These are phyloP conservation scores for Datisca glomerata DNA, from an alignment of 306 rosid genomes.

Conservation along the genomic window DNA sequence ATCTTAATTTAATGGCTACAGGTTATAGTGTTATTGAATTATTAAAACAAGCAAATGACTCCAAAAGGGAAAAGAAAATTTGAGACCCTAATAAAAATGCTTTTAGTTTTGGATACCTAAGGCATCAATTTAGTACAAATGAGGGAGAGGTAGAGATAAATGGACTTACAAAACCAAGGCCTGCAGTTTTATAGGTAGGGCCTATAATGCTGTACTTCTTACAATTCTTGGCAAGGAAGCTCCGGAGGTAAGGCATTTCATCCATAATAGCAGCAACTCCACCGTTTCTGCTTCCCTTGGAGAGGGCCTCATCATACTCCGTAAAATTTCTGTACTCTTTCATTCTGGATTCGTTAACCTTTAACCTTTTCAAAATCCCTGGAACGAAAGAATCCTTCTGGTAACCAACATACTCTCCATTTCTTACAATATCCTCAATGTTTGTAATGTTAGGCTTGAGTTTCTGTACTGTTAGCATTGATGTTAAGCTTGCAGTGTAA, in stretches of 20 bases:
- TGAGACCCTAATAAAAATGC: too few relatives aligned
- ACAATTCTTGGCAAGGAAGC: not conserved
- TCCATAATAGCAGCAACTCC: not conserved
- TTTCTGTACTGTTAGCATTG: slow-evolving; percentile 11
- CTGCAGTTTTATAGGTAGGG: not conserved
- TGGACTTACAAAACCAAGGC: slow-evolving; percentile 1
- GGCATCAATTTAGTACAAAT: not conserved
- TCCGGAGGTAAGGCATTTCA: not conserved
- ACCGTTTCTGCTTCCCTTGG: too few relatives aligned
- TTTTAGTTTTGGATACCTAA: too few relatives aligned
- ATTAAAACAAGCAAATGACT: too few relatives aligned
- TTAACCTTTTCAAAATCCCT: not conserved
- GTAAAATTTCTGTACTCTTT: not conserved
- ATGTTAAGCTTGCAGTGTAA: slow-evolving; percentile 16
- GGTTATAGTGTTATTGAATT: not conserved
- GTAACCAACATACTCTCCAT: not conserved
- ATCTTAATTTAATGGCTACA: not conserved
- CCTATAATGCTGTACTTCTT: not conserved
- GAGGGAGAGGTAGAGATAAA: not conserved
- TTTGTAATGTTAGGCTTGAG: not conserved
- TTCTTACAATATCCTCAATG: not conserved
- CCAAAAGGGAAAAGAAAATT: too few relatives aligned
- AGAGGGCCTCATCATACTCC: not conserved
- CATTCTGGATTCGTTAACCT: not conserved
- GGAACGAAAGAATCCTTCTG: not conserved